A percentile compares a stretch with the other conserved stretches of the same genome.
Conservation (phyloP, 2,329 filamentous ascomycete genomes). For the Cordyceps cateniannulata region DNA sequence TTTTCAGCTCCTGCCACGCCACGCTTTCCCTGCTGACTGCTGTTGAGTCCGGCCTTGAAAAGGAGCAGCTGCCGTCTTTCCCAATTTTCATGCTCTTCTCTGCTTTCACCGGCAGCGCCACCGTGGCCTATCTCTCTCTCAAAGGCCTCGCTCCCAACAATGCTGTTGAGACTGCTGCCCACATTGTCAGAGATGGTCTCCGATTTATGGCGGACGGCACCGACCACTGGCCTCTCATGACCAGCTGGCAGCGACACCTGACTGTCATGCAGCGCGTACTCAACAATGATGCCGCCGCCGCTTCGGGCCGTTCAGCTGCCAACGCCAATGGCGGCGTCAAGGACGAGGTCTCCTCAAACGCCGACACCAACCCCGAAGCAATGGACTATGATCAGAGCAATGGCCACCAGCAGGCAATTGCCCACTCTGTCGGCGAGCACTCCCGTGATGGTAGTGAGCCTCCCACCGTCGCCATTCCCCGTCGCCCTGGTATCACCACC, state of each 20-base stretch:
- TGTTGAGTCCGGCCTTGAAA: slow-evolving; percentile 50
- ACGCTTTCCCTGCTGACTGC: slow-evolving; percentile 50
- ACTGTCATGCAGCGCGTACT: slow-evolving; percentile 57
- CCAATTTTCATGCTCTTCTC: slow-evolving; percentile 59
- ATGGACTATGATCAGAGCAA: slow-evolving; percentile 50
- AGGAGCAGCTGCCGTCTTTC: slow-evolving; percentile 53
- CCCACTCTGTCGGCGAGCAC: slow-evolving; percentile 32
- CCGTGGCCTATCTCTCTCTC: slow-evolving; percentile 55
- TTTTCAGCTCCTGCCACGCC: slow-evolving; percentile 53
- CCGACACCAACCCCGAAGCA: slow-evolving; percentile 47
- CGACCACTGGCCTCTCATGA: slow-evolving; percentile 53
- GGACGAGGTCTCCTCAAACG: slow-evolving; percentile 49
- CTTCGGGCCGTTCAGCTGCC: slow-evolving; percentile 29
- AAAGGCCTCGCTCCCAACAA: slow-evolving; percentile 52
- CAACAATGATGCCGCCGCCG: slow-evolving; percentile 41
- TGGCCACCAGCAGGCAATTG: slow-evolving; percentile 24
- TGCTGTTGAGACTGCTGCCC: slow-evolving; percentile 49
- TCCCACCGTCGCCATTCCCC: slow-evolving; percentile 33
- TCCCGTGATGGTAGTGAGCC: slow-evolving; percentile 48
- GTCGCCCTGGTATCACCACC: slow-evolving; percentile 49
- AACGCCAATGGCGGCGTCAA: slow-evolving; percentile 33
- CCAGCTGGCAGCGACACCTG: slow-evolving; percentile 54
- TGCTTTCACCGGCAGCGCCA: slow-evolving; percentile 54
- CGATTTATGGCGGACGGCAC: slow-evolving; percentile 53
- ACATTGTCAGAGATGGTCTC: slow-evolving; percentile 52